Base-by-base conservation (phyloP, 495 filamentous ascomycete species). In the Saxophila tyrrhenica region DNA sequence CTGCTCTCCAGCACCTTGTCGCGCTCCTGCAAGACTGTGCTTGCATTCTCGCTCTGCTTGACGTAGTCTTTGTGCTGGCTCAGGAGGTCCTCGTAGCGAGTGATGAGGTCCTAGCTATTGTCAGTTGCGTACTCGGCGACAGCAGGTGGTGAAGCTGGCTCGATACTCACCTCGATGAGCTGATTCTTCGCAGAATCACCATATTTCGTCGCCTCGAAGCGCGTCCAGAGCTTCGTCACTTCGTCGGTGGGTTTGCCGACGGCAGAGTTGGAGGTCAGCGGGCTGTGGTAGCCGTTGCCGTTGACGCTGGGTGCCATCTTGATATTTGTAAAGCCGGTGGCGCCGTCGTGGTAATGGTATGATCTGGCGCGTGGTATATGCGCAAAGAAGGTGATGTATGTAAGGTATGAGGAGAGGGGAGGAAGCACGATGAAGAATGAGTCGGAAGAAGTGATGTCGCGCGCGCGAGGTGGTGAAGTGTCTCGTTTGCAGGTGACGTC, bases 141-240 rank as follows among this genome's bases (percentile, higher is more conserved):
- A n/a, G n/a, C 10, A 54, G 15, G 24, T n/a, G 29, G 11, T 20
- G 23, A 7, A 21, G 19, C n/a, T n/a, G n/a, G n/a, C n/a, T n/a
- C n/a, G n/a, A n/a, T n/a, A 35, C 56, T 25, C 23, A 56, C 57
- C 52, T 56, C 52, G 38, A 60, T 16, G 25, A 61, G 50, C 13
- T 23, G 17, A 29, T 61, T 61, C 54, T 56, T 54, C 44, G 52
- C 17, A 21, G 42, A 20, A 50, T 57, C 54, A 9, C 46, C 20
- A 19, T 39, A 35, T 39, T 61, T 56, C 19, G 52, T 10, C 3
- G 56, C 41, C 48, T 61, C 58, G 29, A 53, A 61, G 17, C 54
- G 58, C 3, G 3, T 24, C 54, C 58, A 57, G 23, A 48, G 23
- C 20, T 23, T 15, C 7, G 20, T 23, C 5, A 11, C 17, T 5